Base-by-base conservation (phyloP, 768 basidiomycete genomes). In the Agaricus subrufescens region DNA sequence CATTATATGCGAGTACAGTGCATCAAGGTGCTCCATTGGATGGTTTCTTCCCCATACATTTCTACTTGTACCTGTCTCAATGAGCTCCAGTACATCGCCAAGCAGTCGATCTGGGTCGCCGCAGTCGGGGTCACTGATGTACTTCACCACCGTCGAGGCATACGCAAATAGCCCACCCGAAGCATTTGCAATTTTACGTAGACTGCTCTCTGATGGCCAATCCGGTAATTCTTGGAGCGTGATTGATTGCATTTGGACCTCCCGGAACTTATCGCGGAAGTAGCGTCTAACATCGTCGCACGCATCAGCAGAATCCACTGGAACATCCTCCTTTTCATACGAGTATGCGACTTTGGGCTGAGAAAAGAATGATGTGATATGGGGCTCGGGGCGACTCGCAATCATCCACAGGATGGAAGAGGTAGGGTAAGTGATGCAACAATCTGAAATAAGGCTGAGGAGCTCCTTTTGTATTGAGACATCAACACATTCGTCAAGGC, bases 311-410 rank as follows among this genome's bases (percentile, higher is more conserved):
- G 19, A 19, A 19, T 19, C 19, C 37, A 8, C 37, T 14, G 19
- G 19, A 19, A 19, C 19, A 19, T 43, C 30, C 8, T 61, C 46
- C 10, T 31, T 26, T 19, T 39, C 15, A 11, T 53, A 55, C 19
- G 42, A 45, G 4, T 10, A 2, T 12, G 27, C 23, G 0, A 55
- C 23, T 10, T 34, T 12, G 1, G 9, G 12, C 3, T 31, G 27
- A 37, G 50, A 27, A 27, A 68, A 65, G 7, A 43, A 42, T 0
- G 57, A 43, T 4, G 37, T 40, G 12, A 70, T 62, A n/a, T 64
- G 56, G 4, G 60, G 51, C 43, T 70, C 70, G 4, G 68, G 66
- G 2, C 70, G 58, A 51, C 67, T 67, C 1, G 64, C 57, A 30
- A 70, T 61, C 8, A 68, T 27, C 46, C 69, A 66, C 10, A 51